Evolutionary conservation across 169 alveolate species (phyloP).

Genomic region (Amoebophrya sp.): DNA sequence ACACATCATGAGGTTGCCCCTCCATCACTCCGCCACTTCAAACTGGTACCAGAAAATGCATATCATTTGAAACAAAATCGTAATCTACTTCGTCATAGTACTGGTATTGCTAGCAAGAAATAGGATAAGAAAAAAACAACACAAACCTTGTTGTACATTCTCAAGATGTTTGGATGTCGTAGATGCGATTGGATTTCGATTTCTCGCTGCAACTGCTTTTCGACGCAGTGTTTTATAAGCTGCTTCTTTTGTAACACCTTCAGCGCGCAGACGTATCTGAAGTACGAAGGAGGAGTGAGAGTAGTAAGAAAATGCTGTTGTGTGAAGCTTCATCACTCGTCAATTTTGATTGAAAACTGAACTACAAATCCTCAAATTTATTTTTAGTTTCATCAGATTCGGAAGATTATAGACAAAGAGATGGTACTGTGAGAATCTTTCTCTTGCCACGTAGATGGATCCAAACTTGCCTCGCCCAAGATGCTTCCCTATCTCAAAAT

Average conservation of each 20-base stretch:
- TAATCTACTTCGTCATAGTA: too few species aligned
- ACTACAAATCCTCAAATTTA: too few species aligned
- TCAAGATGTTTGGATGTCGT: constrained; percentile 66
- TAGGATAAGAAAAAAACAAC: neutral
- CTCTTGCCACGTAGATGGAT: constrained; percentile 64
- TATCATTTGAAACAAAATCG: too few species aligned
- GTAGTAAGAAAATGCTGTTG: too few species aligned
- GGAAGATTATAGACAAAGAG: too few species aligned
- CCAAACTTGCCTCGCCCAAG: constrained; percentile 82
- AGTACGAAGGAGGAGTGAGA: neutral
- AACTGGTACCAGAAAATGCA: too few species aligned
- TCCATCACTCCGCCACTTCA: too few species aligned
- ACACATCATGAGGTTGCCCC: too few species aligned
- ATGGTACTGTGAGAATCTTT: neutral
- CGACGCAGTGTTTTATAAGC: constrained; percentile 61
- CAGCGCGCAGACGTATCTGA: constrained; percentile 62
- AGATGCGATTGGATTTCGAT: constrained; percentile 76
- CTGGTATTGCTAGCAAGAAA: neutral
- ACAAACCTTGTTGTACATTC: neutral
- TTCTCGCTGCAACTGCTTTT: constrained; percentile 70
- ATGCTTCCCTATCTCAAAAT: constrained; percentile 71
- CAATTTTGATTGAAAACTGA: too few species aligned
- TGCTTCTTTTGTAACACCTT: constrained; percentile 70
- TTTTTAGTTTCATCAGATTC: too few species aligned
- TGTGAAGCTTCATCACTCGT: too few species aligned